Evolutionary conservation across 2,329 filamentous ascomycete genomes (phyloP), one percentile per base, ranked within the genome.

Genomic region (Penicillium sp.): DNA sequence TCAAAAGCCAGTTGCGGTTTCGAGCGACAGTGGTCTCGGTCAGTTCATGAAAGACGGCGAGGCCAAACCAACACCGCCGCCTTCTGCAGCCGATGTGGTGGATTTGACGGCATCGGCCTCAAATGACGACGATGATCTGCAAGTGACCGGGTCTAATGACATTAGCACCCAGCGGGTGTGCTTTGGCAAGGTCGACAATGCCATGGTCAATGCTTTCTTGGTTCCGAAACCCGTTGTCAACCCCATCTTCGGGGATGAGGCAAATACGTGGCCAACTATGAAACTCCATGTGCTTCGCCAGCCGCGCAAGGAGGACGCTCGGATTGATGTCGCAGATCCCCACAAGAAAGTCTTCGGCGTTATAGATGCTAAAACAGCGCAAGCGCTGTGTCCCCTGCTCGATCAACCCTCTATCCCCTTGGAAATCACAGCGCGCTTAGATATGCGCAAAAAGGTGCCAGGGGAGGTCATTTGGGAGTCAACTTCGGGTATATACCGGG

Each of bases 261-360:
- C 35, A 18, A 56, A 62, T 79, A 62, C 82, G 54, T 89, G 86
- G 79, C 87, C 89, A 2, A 73, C 79, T 11, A 85, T 93, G 58
- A 90, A 86, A 62, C 78, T 95, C 26, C 73, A 82, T 1, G 74
- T 93, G 36, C 80, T 79, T 50, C 76, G 86, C 34, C 73, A 75
- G 43, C 70, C 74, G 3, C 77, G 77, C 18, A 78, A 82, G 10
- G 78, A 82, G 10, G 74, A 78, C 35, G 77, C 40, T 8, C 54
- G 75, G 14, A 89, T 96, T 41, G 77, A 85, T 44, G 84, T 89
- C 8, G 78, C 82, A 31, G 91, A 97, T 62, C 77, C 84, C 52
- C 82, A 81, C 1, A 78, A 81, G 3, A 76, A 77, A 31, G 78
- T 84, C 26, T 90, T 96, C 60, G 93, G 88, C 11, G 77, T 77